Evolutionary conservation across 148 eudicot species (phyloP).

Genomic region (Amaranthus palmeri): DNA sequence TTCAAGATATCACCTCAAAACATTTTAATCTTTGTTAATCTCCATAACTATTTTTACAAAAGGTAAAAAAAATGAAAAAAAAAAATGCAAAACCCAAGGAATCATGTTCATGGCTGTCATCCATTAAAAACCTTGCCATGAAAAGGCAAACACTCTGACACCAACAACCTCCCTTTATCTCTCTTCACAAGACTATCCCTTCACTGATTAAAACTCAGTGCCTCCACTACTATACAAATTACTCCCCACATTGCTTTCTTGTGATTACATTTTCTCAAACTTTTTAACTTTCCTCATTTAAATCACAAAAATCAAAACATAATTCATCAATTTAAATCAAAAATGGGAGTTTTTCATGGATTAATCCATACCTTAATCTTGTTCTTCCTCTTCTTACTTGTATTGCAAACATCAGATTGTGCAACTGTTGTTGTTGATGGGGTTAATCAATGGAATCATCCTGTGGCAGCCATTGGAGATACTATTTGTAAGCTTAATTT

Average conservation of each 20-base stretch:
- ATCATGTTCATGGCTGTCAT: conserved; percentile 22
- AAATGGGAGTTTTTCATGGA: conserved; percentile 1
- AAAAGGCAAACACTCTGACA: conserved; percentile 54
- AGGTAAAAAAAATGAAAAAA: neutral
- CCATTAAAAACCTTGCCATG: conserved; percentile 40
- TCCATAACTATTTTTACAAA: no score
- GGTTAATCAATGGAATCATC: conserved; percentile 58
- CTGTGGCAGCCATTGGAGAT: conserved; percentile 65
- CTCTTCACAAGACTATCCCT: conserved; percentile 29
- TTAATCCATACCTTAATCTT: conserved; percentile 17
- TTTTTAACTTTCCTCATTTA: neutral
- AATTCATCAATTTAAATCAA: neutral
- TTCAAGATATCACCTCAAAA: no score
- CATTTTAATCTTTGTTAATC: no score
- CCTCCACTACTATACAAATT: neutral
- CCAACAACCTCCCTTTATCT: conserved; percentile 23
- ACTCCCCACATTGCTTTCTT: neutral
- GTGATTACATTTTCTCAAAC: conserved; percentile 1
- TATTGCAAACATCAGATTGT: conserved; percentile 23
- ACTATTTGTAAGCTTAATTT: conserved; percentile 52
- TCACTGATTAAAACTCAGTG: conserved; percentile 10
- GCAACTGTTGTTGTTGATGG: conserved; percentile 77
- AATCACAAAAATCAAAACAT: neutral
- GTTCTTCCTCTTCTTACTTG: conserved; percentile 14
- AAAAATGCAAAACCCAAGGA: conserved; percentile 23